Evolutionary conservation across 2,329 filamentous ascomycete species (phyloP).

Genomic region (Rhynchosporium graminicola): DNA sequence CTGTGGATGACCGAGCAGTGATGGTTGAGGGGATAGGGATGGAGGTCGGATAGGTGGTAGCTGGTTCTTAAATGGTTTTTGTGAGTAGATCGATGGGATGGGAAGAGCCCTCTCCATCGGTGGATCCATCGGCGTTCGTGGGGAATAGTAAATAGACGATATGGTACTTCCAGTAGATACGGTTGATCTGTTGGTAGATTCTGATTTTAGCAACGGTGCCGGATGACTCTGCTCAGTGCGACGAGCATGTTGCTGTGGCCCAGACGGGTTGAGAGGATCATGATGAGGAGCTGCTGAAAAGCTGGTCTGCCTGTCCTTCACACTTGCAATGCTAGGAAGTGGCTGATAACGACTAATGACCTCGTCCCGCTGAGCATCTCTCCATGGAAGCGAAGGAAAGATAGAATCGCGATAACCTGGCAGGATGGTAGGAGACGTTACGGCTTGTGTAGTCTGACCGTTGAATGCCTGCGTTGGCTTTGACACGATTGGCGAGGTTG

Average conservation of each 20-base stretch:
- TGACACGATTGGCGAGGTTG: constrained; percentile 23
- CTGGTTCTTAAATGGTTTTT: constrained; percentile 38
- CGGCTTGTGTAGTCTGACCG: constrained; percentile 23
- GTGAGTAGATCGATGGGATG: constrained; percentile 34
- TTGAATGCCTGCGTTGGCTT: constrained; percentile 21
- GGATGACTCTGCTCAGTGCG: constrained; percentile 32
- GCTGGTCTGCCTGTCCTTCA: constrained; percentile 28
- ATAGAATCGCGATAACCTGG: constrained; percentile 41
- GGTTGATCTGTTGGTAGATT: constrained; percentile 37
- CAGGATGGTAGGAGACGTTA: constrained; percentile 32
- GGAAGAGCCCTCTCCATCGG: constrained; percentile 36
- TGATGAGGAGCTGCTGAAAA: constrained; percentile 19
- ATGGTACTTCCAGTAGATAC: constrained; percentile 33
- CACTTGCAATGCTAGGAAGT: constrained; percentile 25
- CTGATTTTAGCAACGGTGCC: constrained; percentile 36
- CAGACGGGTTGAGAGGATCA: constrained; percentile 29
- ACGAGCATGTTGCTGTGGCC: constrained; percentile 32
- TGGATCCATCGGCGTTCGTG: constrained; percentile 39
- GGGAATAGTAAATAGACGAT: constrained; percentile 36
- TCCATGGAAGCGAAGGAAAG: constrained; percentile 31
- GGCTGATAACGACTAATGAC: constrained; percentile 20
- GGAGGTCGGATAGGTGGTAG: constrained; percentile 35
- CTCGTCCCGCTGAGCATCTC: constrained; percentile 35
- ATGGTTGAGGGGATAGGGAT: constrained; percentile 37
- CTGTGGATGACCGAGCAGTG: constrained; percentile 23